Conservation (phyloP, 768 basidiomycete genomes). For the Amanita muscaria region DNA sequence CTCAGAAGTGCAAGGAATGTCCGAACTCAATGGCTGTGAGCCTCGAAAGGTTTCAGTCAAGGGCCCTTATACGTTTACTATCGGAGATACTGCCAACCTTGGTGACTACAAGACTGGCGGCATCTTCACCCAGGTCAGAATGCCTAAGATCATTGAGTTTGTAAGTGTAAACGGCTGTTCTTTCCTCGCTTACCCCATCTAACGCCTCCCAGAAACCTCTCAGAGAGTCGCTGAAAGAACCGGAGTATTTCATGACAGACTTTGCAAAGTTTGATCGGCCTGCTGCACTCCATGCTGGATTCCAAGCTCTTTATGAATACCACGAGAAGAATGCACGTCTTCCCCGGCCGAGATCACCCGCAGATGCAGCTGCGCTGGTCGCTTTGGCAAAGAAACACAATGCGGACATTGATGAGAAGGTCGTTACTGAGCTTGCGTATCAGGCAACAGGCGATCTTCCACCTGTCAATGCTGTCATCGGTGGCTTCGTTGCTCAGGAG, state of each 20-base stretch:
- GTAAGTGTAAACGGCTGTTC: slow-evolving; percentile 36
- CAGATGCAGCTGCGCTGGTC: slow-evolving; percentile 71
- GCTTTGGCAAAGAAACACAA: slow-evolving; percentile 73
- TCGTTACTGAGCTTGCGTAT: slow-evolving; percentile 77
- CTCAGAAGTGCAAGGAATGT: slow-evolving; percentile 92
- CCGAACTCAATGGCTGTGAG: slow-evolving; percentile 81
- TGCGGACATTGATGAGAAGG: slow-evolving; percentile 68
- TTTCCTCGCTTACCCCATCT: slow-evolving; percentile 5
- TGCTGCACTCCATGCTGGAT: slow-evolving; percentile 82
- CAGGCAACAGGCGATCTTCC: slow-evolving; percentile 88
- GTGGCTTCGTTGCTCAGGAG: slow-evolving; percentile 97
- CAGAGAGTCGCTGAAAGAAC: slow-evolving; percentile 68
- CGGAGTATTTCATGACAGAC: slow-evolving; percentile 91
- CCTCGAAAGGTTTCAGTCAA: slow-evolving; percentile 90
- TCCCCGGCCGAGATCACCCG: slow-evolving; percentile 74
- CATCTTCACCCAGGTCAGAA: slow-evolving; percentile 97
- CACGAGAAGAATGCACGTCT: slow-evolving; percentile 51
- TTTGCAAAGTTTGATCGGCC: slow-evolving; percentile 97
- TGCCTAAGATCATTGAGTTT: slow-evolving; percentile 94
- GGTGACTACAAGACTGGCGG: slow-evolving; percentile 80
- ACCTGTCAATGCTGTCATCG: slow-evolving; percentile 87
- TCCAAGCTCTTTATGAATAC: slow-evolving; percentile 88
- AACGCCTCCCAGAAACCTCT: slow-evolving; percentile 76
- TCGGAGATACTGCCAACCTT: slow-evolving; percentile 81
- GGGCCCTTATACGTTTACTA: slow-evolving; percentile 95